Base-by-base conservation (phyloP, 2,329 filamentous ascomycete genomes). In the Grosmannia clavigera region DNA sequence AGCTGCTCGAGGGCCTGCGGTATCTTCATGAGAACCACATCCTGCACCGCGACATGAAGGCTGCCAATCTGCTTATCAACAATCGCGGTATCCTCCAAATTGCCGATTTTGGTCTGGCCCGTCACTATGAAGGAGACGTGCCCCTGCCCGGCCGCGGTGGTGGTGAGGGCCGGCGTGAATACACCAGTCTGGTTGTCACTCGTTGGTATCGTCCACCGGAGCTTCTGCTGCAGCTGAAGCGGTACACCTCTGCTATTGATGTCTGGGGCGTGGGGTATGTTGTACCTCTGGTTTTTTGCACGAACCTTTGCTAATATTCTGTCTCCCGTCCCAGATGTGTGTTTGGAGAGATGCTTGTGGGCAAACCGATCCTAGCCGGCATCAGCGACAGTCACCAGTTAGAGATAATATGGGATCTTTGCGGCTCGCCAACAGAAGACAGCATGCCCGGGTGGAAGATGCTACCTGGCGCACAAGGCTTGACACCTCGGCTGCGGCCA, bases 1-100 rank as follows among this genome's bases (percentile, higher is more conserved):
- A 99, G 72, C 80, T 99, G 35, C 82, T 99, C 57, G 87, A 96
- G 69, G 94, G 94, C 3, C 78, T 96, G 46, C 82, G 84, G 64
- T 99, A 97, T 73, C 79, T 99, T 52, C 94, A 99, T 75, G 88
- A 91, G 64, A 90, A 81, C 69, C 82, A 87, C 67, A 97, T 99
- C 64, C 77, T 99, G 29, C 94, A 99, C 71, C 86, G 94, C 70
- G 94, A 99, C 69, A 97, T 99, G 92, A 99, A 99, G 76, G 94
- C 94, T 2, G 94, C 94, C 68, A 99, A 99, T 70, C 80, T 99
- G 38, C 82, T 99, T 61, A 99, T 99, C 73, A 95, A 89, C 75
- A 97, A 99, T 73, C 81, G 84, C 60, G 94, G 94, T 27, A 86
- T 96, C 60, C 81, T 99, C 12, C 92, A 97, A 72, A 97, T 99